Evolutionary conservation across 2,329 filamentous ascomycete species (phyloP), one percentile per base, ranked within the genome.

Genomic region (Dothideomycetes sp.): DNA sequence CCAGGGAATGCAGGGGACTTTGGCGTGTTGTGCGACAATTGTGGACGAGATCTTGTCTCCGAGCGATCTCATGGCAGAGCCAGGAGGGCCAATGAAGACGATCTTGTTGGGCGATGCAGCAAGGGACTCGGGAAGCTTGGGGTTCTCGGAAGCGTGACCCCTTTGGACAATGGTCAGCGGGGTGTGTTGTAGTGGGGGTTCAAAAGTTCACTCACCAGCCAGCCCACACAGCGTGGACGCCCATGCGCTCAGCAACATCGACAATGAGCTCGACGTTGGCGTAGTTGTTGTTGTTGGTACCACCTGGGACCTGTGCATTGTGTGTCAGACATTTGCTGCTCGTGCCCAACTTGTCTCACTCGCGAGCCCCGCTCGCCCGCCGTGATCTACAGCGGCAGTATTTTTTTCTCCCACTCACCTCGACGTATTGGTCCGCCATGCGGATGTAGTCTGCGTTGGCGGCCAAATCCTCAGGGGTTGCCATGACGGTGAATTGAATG

Each of bases 201-300:
- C 17, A 22, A 27, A 16, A 10, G 10, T 33, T 42, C 44, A 48
- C 81, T 72, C 66, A 91, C 88, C 91, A 98, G 73, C 91, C 91
- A 53, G 91, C 91, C 91, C 91, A 98, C 12, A 98, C 91, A 44
- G 91, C 91, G 58, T 98, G 91, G 45, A 98, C 91, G 54, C 89
- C 79, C 87, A 95, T 96, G 47, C 91, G 86, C 73, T 98, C 91
- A 18, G 91, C 91, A 60, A 98, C 79, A 69, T 98, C 91, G 50
- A 98, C 91, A 64, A 98, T 98, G 60, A 98, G 74, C 70, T 98
- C 91, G 45, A 98, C 91, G 62, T 98, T 98, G 68, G 91, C 91
- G 66, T 98, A 98, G 68, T 98, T 98, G 80, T 98, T 94, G 75
- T 98, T 98, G 72, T 98, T 98, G 47, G 91, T 98, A 59, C 91